Percentiles rank a stretch among this genome's conserved stretches.
Conservation (phyloP, 495 filamentous ascomycete species). For the Neurospora sp. region DNA sequence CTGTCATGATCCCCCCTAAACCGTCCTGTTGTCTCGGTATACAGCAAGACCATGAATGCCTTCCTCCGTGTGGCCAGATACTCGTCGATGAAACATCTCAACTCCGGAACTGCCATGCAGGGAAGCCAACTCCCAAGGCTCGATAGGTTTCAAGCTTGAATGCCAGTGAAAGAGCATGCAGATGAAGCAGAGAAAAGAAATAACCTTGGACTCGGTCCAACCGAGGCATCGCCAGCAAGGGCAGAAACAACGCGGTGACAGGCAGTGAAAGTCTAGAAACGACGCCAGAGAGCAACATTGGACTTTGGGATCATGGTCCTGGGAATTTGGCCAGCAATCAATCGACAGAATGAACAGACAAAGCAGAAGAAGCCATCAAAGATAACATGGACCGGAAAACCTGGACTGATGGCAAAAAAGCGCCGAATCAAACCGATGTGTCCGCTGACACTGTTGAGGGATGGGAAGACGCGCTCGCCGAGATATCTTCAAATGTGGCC, state of each 20-base stretch:
- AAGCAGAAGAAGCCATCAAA: not conserved
- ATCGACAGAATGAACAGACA: not conserved
- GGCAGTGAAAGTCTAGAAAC: not conserved
- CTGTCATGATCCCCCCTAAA: not conserved
- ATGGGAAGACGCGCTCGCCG: not conserved
- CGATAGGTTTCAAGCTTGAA: not conserved
- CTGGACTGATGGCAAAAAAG: not conserved
- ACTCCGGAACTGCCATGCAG: not conserved
- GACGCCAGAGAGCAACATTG: not conserved
- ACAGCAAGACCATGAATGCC: not conserved
- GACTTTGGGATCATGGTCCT: not conserved
- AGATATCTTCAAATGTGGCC: not conserved
- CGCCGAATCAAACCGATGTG: not conserved
- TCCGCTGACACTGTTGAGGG: not conserved
- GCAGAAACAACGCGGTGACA: not conserved
- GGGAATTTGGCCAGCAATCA: not conserved
- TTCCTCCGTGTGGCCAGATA: not conserved
- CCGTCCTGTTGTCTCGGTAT: not conserved
- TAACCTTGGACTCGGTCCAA: not conserved
- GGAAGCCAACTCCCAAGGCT: not conserved
- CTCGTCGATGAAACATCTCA: not conserved
- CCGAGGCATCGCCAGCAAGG: not conserved
- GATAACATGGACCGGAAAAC: not conserved
- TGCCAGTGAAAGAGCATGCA: not conserved
- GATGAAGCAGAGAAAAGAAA: not conserved